phyloP scores from a whole-genome alignment of 306 rosid genomes.

The Vigna angularis region DNA sequence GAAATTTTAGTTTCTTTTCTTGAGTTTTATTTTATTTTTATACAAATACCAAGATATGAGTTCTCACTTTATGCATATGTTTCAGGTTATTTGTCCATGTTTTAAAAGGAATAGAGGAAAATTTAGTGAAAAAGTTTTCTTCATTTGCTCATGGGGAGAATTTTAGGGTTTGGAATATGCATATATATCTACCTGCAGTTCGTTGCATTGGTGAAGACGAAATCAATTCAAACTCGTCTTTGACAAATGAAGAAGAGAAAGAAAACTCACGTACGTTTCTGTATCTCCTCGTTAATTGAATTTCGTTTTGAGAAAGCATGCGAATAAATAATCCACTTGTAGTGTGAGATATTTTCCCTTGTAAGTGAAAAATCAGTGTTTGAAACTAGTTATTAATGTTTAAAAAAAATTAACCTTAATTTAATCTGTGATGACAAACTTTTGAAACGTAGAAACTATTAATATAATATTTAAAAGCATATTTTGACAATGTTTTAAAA shows the following conservation, averaged over 20 bases:
- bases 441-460: no score
- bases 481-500: no score
- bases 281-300: constrained; percentile 33
- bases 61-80: constrained; percentile 15
- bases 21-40: no score
- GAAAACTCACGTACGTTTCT: constrained; percentile 53
- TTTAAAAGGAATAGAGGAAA: neutral
- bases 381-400: no score
- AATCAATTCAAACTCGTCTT: constrained; percentile 20
- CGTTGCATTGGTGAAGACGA: constrained; percentile 7
- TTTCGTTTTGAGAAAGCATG: constrained; percentile 48
- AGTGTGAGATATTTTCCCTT: neutral
- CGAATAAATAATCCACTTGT: constrained; percentile 43
- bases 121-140: neutral
- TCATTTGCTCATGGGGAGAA: neutral
- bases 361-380: no score
- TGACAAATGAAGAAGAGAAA: constrained; percentile 49
- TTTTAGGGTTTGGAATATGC: constrained; percentile 41
- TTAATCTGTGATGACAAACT: no score
- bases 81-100: neutral
- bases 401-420: no score
- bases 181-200: constrained; percentile 3
- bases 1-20: no score
- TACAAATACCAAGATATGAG: neutral
- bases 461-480: no score